Evolutionary conservation across 345 rosid genomes (phyloP).

Genomic region (Eucalyptus cloeziana): DNA sequence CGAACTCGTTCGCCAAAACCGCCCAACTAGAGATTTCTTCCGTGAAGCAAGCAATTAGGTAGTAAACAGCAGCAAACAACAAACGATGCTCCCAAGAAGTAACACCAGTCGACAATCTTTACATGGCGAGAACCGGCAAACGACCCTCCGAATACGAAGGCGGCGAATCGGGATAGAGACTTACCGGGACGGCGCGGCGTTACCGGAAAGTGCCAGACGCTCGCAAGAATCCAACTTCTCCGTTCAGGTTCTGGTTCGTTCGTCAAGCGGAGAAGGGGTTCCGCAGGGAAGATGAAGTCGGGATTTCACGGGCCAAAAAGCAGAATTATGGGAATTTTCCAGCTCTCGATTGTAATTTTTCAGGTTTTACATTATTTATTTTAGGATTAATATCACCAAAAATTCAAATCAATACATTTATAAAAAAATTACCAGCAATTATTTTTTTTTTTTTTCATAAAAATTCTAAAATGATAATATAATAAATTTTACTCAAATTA

Average conservation of each 20-base stretch:
- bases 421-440: accelerated
- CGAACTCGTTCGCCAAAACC: background rate
- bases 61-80: background rate
- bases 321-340: background rate
- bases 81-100: background rate
- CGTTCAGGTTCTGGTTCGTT: background rate
- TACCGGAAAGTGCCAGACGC: background rate
- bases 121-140: background rate
- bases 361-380: no score
- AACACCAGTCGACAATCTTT: background rate
- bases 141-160: background rate
- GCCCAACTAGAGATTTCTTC: background rate
- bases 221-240: background rate
- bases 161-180: background rate
- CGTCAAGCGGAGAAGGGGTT: background rate
- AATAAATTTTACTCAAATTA: no score
- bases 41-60: background rate
- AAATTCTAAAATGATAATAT: no score
- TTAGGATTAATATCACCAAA: no score
- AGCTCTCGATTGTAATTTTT: background rate
- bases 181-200: background rate
- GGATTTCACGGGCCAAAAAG: background rate
- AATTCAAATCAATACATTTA: no score
- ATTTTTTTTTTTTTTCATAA: no score
- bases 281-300: background rate